These are phyloP conservation scores for Colletotrichum sp. DNA, from an alignment of 2,329 filamentous ascomycete species.

Conservation along the genomic window DNA sequence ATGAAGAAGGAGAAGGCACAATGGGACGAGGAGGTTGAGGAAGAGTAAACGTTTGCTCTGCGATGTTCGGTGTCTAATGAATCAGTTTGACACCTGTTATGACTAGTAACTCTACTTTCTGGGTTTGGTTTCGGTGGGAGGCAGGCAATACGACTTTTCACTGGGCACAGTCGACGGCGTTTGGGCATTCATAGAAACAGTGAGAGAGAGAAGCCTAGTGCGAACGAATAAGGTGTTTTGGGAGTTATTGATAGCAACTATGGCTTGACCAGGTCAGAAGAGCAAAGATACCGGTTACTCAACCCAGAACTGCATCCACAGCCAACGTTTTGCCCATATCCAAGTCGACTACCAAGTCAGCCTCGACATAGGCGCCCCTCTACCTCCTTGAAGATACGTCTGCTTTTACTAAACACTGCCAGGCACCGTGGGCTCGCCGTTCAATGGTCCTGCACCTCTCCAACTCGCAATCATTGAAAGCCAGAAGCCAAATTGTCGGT, in stretches of 20 bases:
- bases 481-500: neutral
- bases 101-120: conserved; percentile 1
- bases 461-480: neutral
- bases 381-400: neutral
- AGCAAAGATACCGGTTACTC: neutral
- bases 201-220: neutral
- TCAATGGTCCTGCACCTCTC: neutral
- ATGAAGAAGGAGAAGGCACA: conserved; percentile 79
- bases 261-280: neutral
- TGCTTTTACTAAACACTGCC: neutral
- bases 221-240: neutral
- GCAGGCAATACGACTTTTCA: neutral
- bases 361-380: neutral
- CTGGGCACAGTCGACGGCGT: conserved; percentile 3
- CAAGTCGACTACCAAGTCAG: neutral
- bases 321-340: neutral
- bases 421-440: neutral
- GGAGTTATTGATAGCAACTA: neutral
- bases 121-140: neutral
- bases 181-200: neutral
- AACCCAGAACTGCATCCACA: neutral
- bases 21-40: conserved; percentile 82
- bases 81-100: neutral
- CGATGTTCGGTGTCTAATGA: neutral
- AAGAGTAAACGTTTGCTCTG: conserved; percentile 44